Percentiles rank a stretch among this genome's conserved stretches.
phyloP scores from a whole-genome alignment of 805 yeast genomes.

The Cyberlindnera lachancei region DNA sequence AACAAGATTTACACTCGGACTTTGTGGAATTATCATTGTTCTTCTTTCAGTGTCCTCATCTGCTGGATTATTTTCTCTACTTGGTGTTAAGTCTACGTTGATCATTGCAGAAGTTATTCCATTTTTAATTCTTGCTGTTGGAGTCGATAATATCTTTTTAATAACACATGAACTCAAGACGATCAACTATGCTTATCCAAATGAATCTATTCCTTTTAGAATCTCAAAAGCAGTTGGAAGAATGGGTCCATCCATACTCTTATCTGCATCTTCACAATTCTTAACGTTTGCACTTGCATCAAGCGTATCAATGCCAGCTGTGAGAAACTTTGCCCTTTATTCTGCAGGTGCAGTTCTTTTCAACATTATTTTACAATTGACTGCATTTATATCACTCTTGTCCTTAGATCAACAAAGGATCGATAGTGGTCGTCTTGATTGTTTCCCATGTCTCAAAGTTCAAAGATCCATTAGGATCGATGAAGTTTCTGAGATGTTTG shows the following conservation, averaged over 20 bases:
- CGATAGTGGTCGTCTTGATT: constrained; percentile 53
- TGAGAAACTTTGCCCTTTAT: constrained; percentile 83
- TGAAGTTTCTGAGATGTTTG: constrained; percentile 21
- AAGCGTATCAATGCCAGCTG: constrained; percentile 91
- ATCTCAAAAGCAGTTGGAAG: constrained; percentile 58
- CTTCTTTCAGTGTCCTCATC: constrained; percentile 73
- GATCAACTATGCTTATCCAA: constrained; percentile 39
- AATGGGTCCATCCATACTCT: constrained; percentile 81
- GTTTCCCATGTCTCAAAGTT: constrained; percentile 46
- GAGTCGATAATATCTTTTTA: constrained; percentile 90
- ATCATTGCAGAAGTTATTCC: constrained; percentile 97
- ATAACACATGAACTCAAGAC: constrained; percentile 71
- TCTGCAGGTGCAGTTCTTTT: constrained; percentile 80
- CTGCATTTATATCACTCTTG: constrained; percentile 70
- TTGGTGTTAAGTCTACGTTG: constrained; percentile 81
- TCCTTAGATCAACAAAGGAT: constrained; percentile 57
- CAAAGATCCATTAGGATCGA: constrained; percentile 12
- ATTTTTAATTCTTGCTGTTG: constrained; percentile 84
- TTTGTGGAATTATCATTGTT: constrained; percentile 80
- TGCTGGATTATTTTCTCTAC: constrained; percentile 67
- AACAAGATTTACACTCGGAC: constrained; percentile 70
- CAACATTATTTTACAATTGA: constrained; percentile 72
- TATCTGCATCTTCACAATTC: constrained; percentile 74
- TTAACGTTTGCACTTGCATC: constrained; percentile 75
- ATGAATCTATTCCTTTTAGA: constrained; percentile 46